These are phyloP conservation scores for Gaultheria prostrata DNA, from an alignment of 148 eudicot genomes.

Conservation along the genomic window DNA sequence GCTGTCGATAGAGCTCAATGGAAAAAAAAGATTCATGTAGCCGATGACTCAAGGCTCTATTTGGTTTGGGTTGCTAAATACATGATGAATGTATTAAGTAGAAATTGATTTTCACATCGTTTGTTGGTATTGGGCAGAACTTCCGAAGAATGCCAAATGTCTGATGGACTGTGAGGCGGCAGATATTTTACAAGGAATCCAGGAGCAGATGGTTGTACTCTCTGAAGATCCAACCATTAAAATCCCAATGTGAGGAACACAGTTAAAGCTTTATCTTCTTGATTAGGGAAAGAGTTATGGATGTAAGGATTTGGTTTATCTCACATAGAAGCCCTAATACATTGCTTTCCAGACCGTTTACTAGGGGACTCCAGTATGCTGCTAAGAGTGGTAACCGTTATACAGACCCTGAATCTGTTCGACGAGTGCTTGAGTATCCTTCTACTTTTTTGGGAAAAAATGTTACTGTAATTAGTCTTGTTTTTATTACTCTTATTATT, in stretches of 20 bases:
- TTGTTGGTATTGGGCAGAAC: slow-evolving; percentile 42
- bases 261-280: slow-evolving; percentile 12
- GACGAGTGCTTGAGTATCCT: slow-evolving; percentile 84
- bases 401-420: slow-evolving; percentile 50
- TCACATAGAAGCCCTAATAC: slow-evolving; percentile 21
- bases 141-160: slow-evolving; percentile 60
- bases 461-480: neutral
- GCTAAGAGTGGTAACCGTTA: slow-evolving; percentile 57
- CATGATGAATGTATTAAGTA: neutral
- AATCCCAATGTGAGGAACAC: slow-evolving; percentile 64
- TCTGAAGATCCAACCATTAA: slow-evolving; percentile 90
- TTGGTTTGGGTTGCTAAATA: neutral
- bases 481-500: neutral
- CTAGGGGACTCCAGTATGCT: slow-evolving; percentile 71
- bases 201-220: slow-evolving; percentile 78
- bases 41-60: neutral
- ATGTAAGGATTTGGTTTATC: neutral
- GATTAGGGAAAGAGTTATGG: neutral
- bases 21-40: neutral
- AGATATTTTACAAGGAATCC: slow-evolving; percentile 74
- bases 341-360: slow-evolving; percentile 63
- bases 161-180: slow-evolving; percentile 94
- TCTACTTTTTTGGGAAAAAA: neutral
- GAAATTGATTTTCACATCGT: neutral
- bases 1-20: neutral